These are phyloP conservation scores for Alnus rubra DNA, from an alignment of 306 rosid species.

Conservation along the genomic window DNA sequence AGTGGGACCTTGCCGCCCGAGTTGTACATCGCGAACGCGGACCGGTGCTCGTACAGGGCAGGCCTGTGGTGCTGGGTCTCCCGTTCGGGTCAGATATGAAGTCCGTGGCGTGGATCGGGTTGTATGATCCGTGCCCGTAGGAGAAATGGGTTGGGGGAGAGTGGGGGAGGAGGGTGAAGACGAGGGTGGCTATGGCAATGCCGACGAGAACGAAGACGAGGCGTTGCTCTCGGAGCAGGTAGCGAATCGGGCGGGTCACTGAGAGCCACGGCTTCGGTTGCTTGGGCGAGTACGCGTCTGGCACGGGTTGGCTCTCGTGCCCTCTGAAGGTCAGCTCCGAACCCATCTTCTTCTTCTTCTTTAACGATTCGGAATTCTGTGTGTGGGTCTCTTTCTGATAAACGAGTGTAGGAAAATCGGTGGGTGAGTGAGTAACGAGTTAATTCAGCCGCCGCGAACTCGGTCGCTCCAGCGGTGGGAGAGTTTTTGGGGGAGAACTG, in stretches of 20 bases:
- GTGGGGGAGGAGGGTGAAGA: slow-evolving; percentile 54
- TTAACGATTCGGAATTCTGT: background rate
- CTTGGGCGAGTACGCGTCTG: slow-evolving; percentile 69
- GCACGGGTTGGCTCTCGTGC: slow-evolving; percentile 61
- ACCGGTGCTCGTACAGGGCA: slow-evolving; percentile 32
- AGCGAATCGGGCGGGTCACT: slow-evolving; percentile 66
- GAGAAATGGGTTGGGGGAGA: slow-evolving; percentile 36
- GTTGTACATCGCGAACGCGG: slow-evolving; percentile 30
- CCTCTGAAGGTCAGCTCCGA: slow-evolving; percentile 84
- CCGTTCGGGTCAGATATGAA: slow-evolving; percentile 31
- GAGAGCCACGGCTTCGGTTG: slow-evolving; percentile 73
- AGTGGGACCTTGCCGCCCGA: slow-evolving; percentile 80
- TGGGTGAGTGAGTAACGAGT: background rate
- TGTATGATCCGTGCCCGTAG: slow-evolving; percentile 5
- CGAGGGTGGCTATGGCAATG: slow-evolving; percentile 66
- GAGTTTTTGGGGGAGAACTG: background rate
- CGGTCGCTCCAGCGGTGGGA: slow-evolving; percentile 23
- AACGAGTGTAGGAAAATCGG: too few relatives aligned
- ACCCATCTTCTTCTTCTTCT: slow-evolving; percentile 24
- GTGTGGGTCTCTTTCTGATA: background rate
- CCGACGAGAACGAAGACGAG: slow-evolving; percentile 74
- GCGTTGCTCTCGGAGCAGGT: slow-evolving; percentile 86
- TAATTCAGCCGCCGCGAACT: slow-evolving; percentile 32
- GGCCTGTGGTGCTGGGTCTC: slow-evolving; percentile 25
- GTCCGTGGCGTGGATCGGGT: slow-evolving; percentile 38